Evolutionary conservation across 2,329 filamentous ascomycete genomes (phyloP), one percentile per base, ranked within the genome.

Genomic region (Talaromyces pinophilus): DNA sequence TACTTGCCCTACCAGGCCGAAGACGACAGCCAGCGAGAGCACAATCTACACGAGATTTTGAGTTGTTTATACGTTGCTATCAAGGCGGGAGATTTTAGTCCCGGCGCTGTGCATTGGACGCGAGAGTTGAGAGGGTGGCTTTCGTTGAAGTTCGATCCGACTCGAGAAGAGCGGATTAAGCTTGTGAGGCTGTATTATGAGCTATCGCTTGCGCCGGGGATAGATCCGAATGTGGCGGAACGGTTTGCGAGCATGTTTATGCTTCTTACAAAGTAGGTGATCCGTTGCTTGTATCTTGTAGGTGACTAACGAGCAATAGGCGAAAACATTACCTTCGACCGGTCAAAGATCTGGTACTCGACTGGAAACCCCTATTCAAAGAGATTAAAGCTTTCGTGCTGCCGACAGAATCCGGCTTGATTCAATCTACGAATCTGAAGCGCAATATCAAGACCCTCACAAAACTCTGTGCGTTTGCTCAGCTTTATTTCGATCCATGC

Each of bases 241-340:
- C 88, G 94, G 67, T 99, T 99, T 77, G 87, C 94, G 55, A 95
- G 92, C 83, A 98, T 98, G 93, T 94, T 98, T 74, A 91, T 97
- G 79, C 89, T 92, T 11, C 82, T 99, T 72, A 96, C 93, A n/a
- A 96, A 95, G 93, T 95, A 81, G 44, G 64, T 44, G 33, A 15
- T 50, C 19, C 5, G 44, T 10, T 4, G 40, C 5, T 42, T 60
- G 46, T 19, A 35, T 19, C 1, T 8, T 25, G 4, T 19, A 19
- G n/a, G 15, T 52, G 19, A 22, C 38, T 59, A 28, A 65, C 54
- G 17, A 13, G 17, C 28, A 46, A 25, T 70, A 95, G 92, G 81
- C 93, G 94, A 76, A 97, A 96, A 77, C 94, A 98, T 80, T 98
- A 98, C 78, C 86, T 99, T 40, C 93, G 92, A 71, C 92, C 94